Evolutionary conservation across 2,329 filamentous ascomycete species (phyloP), one percentile per base, ranked within the genome.

Genomic region (Botrytis paeoniae): DNA sequence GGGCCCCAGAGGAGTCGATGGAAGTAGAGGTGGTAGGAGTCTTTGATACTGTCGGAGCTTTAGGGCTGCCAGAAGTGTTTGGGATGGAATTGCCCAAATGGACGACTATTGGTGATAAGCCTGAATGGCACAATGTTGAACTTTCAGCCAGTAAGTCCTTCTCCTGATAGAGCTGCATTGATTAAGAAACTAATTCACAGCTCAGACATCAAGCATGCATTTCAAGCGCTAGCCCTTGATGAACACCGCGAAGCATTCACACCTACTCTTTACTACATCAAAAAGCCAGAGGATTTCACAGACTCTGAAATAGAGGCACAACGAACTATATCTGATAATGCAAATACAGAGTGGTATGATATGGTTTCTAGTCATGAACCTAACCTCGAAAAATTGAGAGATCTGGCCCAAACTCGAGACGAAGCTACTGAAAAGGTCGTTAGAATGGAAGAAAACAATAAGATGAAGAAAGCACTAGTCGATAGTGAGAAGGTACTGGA

Each of bases 151-250:
- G 63, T 66, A 12, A 66, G 63, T 51, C 9, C 10, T 29, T 18
- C 3, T n/a, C 4, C 35, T 39, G 20, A 39, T 4, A n/a, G 35
- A n/a, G 35, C 35, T 62, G 12, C 7, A 18, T 62, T 18, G 37
- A 39, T 25, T 18, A 4, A 51, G 10, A 29, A 32, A 18, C 63
- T 66, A 51, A 66, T 48, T 51, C 63, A 37, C 1, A 18, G 14
- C 72, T 4, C 22, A 75, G 80, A 82, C 73, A 81, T 86, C 25
- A 79, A 84, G 71, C 79, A 85, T 74, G 85, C 85, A 0, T 86
- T 86, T 75, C 85, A 86, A 73, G 85, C 85, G 4, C 80, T 86
- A 6, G 84, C 84, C 3, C 80, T 86, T 20, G 85, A 86, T 76
- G 85, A 86, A 75, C 81, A 82, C 35, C 82, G 85, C 37, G 70